Evolutionary conservation across 495 filamentous ascomycete genomes (phyloP), one percentile per base, ranked within the genome.

Genomic region (Penicillium longicatenatum): DNA sequence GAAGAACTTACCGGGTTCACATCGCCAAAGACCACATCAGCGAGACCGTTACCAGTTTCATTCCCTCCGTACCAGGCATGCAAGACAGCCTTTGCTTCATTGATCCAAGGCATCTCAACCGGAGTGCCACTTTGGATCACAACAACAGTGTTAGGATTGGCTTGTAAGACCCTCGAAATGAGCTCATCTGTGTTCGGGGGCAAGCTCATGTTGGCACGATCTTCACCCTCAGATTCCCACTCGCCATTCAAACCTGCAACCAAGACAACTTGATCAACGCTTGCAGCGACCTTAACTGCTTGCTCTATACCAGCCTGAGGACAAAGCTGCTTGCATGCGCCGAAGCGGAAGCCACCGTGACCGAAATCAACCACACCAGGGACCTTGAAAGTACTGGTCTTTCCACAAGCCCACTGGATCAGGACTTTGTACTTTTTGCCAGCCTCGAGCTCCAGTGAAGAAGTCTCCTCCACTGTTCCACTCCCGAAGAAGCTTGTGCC

Each of bases 221-320:
- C 90, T 47, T 89, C 86, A 8, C 90, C 91, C 70, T 94, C 91
- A 17, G 86, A 86, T 67, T 93, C 91, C 91, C 91, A 93, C 65
- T 95, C 91, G 20, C 79, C 83, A 64, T 89, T 89, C 20, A 93
- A 73, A 10, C 91, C 91, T 16, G 88, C 87, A 57, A 89, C 79
- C 1, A 93, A 75, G 37, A 93, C 75, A 3, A 89, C 89, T 24
- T 90, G 84, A 57, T 93, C 89, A 2, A 79, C 81, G 19, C 77
- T 74, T 48, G 70, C 75, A 4, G 88, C 89, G n/a, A 86, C 70
- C n/a, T 76, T 66, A 16, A 83, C 82, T 1, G 89, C 89, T 46
- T 85, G 76, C 9, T 71, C 67, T 22, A 90, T 80, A 22, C 52
- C 56, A 48, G 48, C 33, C 48, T 85, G 70, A 54, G 79, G 71